Conservation (phyloP, 73 alveolate genomes). For the Paramecium tetraurelia region DNA sequence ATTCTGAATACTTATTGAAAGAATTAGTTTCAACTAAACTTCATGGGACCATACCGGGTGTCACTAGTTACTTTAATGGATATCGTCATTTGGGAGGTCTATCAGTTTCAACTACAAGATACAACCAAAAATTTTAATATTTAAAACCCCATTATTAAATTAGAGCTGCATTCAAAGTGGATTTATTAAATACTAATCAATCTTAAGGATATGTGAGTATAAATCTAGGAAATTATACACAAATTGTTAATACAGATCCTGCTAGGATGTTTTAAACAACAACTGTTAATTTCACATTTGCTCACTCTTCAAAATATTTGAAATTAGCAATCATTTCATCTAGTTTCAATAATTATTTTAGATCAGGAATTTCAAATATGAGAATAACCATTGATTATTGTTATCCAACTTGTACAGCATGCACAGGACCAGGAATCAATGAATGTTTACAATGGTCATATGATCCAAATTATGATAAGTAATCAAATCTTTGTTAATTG, state of each 20-base stretch:
- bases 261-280: background rate
- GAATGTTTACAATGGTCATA: background rate
- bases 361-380: background rate
- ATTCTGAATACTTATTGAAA: background rate
- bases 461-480: background rate
- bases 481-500: background rate
- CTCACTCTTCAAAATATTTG: background rate
- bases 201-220: background rate
- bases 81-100: background rate
- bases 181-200: background rate
- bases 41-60: background rate
- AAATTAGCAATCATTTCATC: background rate
- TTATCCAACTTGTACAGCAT: background rate
- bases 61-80: background rate
- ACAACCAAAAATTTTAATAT: background rate
- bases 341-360: background rate
- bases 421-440: background rate
- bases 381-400: background rate
- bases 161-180: background rate
- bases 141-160: background rate
- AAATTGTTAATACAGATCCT: background rate
- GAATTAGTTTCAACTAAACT: background rate
- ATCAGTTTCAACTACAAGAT: background rate
- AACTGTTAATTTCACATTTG: background rate
- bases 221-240: background rate